Evolutionary conservation across 2,329 filamentous ascomycete genomes (phyloP).

Genomic region (Monilinia fructicola): DNA sequence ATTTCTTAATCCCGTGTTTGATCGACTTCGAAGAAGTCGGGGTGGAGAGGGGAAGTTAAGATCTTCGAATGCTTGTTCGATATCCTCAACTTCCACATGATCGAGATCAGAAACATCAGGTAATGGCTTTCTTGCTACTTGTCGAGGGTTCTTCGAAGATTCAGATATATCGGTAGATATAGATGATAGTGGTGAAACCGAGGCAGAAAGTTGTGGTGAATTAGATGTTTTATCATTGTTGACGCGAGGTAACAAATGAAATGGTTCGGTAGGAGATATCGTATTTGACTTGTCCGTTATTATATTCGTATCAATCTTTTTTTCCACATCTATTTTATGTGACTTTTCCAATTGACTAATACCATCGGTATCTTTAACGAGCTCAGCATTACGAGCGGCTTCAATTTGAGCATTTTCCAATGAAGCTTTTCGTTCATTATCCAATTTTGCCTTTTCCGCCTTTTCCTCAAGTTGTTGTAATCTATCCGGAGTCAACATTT

Average conservation of each 20-base stretch:
- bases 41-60: constrained; percentile 41
- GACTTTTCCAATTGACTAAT: not conserved
- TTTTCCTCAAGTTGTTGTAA: constrained; percentile 44
- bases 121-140: not conserved
- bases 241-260: constrained; percentile 49
- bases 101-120: not conserved
- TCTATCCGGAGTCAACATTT: constrained; percentile 56
- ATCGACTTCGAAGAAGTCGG: constrained; percentile 36
- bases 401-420: constrained; percentile 28
- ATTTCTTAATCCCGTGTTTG: constrained; percentile 28
- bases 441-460: constrained; percentile 26
- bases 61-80: constrained; percentile 31
- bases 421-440: constrained; percentile 30
- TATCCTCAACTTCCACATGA: constrained; percentile 13
- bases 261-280: constrained; percentile 50
- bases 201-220: not conserved
- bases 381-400: constrained; percentile 4
- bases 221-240: constrained; percentile 38
- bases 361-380: not conserved
- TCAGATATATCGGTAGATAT: not conserved
- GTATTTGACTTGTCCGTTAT: constrained; percentile 36
- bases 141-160: not conserved
- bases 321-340: not conserved
- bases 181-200: constrained; percentile 5
- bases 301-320: constrained; percentile 6